Percentiles rank a stretch among this genome's conserved stretches.
Conservation (phyloP, 805 yeast genomes). For the Maudiozyma serrabonitensis region DNA sequence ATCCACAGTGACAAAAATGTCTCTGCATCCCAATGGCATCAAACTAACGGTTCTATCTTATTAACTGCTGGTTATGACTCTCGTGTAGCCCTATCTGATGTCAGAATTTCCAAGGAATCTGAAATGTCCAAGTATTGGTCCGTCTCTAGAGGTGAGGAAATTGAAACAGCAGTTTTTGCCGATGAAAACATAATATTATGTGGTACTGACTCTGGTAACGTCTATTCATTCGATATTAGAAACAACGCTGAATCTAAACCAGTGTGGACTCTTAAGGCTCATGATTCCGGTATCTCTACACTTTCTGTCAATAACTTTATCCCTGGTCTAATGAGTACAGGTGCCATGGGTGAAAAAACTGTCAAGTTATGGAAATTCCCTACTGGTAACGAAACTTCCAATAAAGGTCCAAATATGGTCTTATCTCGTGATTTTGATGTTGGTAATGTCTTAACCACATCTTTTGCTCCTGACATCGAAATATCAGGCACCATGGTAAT, state of each 20-base stretch:
- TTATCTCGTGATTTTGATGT: constrained; percentile 86
- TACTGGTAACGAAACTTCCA: constrained; percentile 25
- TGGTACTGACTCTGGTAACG: constrained; percentile 85
- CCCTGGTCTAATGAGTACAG: constrained; percentile 69
- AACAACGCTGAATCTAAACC: constrained; percentile 47
- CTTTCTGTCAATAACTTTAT: constrained; percentile 58
- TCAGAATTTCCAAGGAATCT: constrained; percentile 56
- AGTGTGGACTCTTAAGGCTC: constrained; percentile 94
- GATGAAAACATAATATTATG: constrained; percentile 55
- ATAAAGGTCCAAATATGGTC: constrained; percentile 68
- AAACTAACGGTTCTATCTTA: constrained; percentile 52
- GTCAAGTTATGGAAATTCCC: constrained; percentile 84
- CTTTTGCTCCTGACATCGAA: constrained; percentile 82
- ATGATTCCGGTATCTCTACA: constrained; percentile 85
- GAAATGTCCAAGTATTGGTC: constrained; percentile 56
- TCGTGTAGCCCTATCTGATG: constrained; percentile 73
- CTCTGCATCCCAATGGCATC: constrained; percentile 83
- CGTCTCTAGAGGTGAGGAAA: constrained; percentile 63
- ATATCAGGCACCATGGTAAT: constrained; percentile 74
- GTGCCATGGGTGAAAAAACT: constrained; percentile 83
- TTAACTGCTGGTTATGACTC: constrained; percentile 92
- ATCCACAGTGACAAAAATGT: constrained; percentile 77
- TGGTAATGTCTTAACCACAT: constrained; percentile 77
- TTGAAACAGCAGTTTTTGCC: constrained; percentile 73
- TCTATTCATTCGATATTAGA: constrained; percentile 83